Conservation (phyloP, 78 protist species). For the Planoprotostelium fungivorum region DNA sequence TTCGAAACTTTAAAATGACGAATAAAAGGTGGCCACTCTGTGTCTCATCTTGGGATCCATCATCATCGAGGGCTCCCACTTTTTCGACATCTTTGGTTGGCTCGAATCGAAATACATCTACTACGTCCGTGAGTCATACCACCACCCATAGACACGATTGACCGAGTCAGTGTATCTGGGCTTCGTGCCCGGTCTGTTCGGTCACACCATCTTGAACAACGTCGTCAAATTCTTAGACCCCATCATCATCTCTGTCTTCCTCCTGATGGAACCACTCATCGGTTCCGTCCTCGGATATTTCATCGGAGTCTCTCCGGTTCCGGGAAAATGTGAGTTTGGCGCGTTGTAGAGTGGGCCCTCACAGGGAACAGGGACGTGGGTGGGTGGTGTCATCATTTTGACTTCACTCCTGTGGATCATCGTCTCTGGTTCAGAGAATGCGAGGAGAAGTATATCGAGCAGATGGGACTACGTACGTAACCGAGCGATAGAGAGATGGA, state of each 20-base stretch:
- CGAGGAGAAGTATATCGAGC: background rate
- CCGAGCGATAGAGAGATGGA: too few relatives aligned
- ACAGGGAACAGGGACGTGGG: background rate
- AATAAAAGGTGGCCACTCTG: slow-evolving; percentile 13
- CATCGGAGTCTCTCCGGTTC: slow-evolving; percentile 19
- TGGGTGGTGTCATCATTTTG: background rate
- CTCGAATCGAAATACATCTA: background rate
- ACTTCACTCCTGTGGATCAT: background rate
- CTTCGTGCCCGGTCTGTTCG: slow-evolving; percentile 49
- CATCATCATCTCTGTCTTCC: slow-evolving; percentile 47
- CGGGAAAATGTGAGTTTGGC: slow-evolving; percentile 16
- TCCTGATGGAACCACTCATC: slow-evolving; percentile 63
- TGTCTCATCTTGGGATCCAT: slow-evolving; percentile 12
- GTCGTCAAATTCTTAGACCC: slow-evolving; percentile 38
- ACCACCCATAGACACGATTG: background rate
- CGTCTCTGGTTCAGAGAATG: background rate
- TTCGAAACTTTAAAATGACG: background rate
- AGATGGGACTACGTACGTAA: background rate
- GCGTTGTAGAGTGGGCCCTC: background rate
- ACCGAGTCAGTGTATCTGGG: slow-evolving; percentile 20
- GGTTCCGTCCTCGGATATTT: slow-evolving; percentile 50
- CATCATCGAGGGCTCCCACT: slow-evolving; percentile 9
- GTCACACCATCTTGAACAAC: slow-evolving; percentile 59
- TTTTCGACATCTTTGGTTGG: background rate
- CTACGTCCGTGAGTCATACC: background rate